These are phyloP conservation scores for Moesziomyces parantarcticus DNA, from an alignment of 1,284 basidiomycete species.

Conservation along the genomic window DNA sequence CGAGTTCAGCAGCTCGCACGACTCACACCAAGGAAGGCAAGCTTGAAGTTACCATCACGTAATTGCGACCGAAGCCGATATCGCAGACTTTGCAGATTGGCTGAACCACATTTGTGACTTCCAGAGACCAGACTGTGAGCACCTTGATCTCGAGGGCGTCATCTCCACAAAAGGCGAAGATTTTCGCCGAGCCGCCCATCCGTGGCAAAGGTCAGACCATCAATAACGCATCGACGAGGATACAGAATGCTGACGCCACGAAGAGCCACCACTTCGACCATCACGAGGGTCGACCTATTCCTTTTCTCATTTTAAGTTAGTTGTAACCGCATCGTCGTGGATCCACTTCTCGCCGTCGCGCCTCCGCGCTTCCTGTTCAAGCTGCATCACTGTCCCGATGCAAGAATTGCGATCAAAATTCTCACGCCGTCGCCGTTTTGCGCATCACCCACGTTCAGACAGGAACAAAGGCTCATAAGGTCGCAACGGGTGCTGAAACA, in stretches of 20 bases:
- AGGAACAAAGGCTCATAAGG: no score
- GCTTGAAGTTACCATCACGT: conserved; percentile 63
- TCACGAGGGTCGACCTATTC: conserved; percentile 37
- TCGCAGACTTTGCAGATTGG: conserved; percentile 72
- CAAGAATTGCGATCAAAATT: no score
- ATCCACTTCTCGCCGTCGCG: background rate
- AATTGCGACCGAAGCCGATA: conserved; percentile 78
- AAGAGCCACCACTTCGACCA: conserved; percentile 74
- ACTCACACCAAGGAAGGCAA: no score
- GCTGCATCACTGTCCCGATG: no score
- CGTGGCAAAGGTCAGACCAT: conserved; percentile 72
- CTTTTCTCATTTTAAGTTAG: no score
- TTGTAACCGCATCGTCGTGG: background rate
- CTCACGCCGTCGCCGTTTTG: no score
- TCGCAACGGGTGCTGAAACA: no score
- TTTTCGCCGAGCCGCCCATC: conserved; percentile 76
- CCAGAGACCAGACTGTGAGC: conserved; percentile 63
- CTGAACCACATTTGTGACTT: conserved; percentile 66
- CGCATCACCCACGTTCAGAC: no score
- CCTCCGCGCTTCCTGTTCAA: no score
- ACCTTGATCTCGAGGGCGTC: conserved; percentile 68
- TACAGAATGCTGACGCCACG: conserved; percentile 71
- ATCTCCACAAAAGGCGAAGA: conserved; percentile 68
- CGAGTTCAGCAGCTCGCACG: no score
- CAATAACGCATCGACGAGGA: conserved; percentile 67